phyloP scores from a whole-genome alignment of 257 asterid genomes.

The Nicotiana tabacum region DNA sequence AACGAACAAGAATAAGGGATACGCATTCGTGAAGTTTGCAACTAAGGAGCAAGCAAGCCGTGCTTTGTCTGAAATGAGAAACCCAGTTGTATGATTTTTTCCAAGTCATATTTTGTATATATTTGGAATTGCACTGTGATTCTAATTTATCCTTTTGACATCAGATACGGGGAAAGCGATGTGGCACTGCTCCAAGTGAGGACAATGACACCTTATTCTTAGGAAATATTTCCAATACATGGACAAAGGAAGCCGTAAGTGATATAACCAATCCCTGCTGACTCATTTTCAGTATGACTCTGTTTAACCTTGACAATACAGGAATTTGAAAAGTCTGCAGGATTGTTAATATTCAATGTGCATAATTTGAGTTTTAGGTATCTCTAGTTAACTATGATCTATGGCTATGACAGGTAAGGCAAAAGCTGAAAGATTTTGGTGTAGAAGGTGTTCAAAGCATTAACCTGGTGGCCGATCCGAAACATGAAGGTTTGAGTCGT shows the following conservation, averaged over 20 bases:
- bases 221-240: conserved; percentile 62
- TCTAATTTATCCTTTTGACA: background rate
- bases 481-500: conserved; percentile 57
- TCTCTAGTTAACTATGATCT: conserved; percentile 6
- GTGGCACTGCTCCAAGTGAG: conserved; percentile 56
- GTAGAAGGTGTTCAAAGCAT: conserved; percentile 45
- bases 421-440: conserved; percentile 52
- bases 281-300: background rate
- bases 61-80: conserved; percentile 58
- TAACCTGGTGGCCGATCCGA: conserved; percentile 51
- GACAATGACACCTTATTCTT: conserved; percentile 56
- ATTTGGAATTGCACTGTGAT: background rate
- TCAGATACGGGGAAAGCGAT: conserved; percentile 63
- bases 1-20: conserved; percentile 61
- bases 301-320: background rate
- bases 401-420: conserved; percentile 34
- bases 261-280: background rate
- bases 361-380: background rate
- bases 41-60: conserved; percentile 50
- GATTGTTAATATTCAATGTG: background rate
- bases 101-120: background rate
- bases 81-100: conserved; percentile 50
- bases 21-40: conserved; percentile 60
- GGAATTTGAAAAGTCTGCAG: background rate
- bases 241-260: conserved; percentile 61